Conservation (phyloP, 768 basidiomycete species). For the Amanita phalloides region DNA sequence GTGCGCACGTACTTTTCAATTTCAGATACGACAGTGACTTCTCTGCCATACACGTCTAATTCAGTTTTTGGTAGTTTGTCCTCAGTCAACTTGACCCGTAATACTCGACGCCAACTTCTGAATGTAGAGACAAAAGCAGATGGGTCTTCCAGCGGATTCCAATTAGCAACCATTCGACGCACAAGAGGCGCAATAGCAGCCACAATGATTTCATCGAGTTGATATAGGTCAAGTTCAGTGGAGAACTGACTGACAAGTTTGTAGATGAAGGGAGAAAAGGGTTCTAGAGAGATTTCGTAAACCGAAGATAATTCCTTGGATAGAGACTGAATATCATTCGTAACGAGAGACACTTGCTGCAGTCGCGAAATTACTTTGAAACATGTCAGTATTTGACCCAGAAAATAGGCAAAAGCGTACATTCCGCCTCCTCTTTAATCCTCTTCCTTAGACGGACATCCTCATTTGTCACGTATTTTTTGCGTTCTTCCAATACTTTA, state of each 20-base stretch:
- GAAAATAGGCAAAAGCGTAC: slow-evolving; percentile 30
- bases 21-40: slow-evolving; percentile 14
- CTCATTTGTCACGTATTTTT: slow-evolving; percentile 62
- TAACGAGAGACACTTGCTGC: slow-evolving; percentile 65
- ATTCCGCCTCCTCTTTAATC: slow-evolving; percentile 66
- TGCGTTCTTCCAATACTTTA: slow-evolving; percentile 68
- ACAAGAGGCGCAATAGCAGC: slow-evolving; percentile 83
- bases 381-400: slow-evolving; percentile 1
- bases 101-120: slow-evolving; percentile 55
- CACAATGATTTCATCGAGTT: slow-evolving; percentile 86
- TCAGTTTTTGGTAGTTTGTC: slow-evolving; percentile 29
- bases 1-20: neutral
- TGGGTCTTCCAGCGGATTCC: slow-evolving; percentile 82
- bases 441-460: slow-evolving; percentile 58
- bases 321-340: slow-evolving; percentile 57
- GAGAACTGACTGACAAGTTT: slow-evolving; percentile 60
- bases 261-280: slow-evolving; percentile 64
- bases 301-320: slow-evolving; percentile 52
- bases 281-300: slow-evolving; percentile 65
- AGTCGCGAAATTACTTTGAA: slow-evolving; percentile 64
- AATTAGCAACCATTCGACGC: slow-evolving; percentile 60
- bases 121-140: slow-evolving; percentile 52
- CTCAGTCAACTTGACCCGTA: slow-evolving; percentile 46
- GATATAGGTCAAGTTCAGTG: slow-evolving; percentile 66
- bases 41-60: slow-evolving; percentile 49